Percentiles rank a stretch among this genome's conserved stretches.
These are phyloP conservation scores for Spinellus fusiger DNA, from an alignment of 192 early-diverging fungal genomes.

Conservation along the genomic window DNA sequence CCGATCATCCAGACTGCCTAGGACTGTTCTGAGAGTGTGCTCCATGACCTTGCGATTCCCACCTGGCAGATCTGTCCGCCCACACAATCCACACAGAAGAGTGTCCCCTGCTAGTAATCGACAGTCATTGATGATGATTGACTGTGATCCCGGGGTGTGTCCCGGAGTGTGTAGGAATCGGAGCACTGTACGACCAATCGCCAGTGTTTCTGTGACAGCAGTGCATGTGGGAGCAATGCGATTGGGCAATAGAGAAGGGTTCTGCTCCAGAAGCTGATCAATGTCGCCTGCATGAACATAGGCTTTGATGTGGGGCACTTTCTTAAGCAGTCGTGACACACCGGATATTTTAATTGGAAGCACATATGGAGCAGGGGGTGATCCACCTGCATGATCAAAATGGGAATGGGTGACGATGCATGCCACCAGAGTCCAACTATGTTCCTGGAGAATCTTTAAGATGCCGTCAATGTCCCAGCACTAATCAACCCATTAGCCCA, in stretches of 20 bases:
- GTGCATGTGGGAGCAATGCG: slow-evolving; percentile 27
- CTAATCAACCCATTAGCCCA: no score
- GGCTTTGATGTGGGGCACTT: slow-evolving; percentile 64
- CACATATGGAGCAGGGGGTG: slow-evolving; percentile 77
- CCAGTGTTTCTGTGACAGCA: slow-evolving; percentile 8
- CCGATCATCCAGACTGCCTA: slow-evolving; percentile 51
- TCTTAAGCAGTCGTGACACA: slow-evolving; percentile 64
- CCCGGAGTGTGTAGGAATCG: slow-evolving; percentile 89
- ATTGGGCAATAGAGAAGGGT: slow-evolving; percentile 45
- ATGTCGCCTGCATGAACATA: slow-evolving; percentile 77
- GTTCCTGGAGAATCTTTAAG: slow-evolving; percentile 47
- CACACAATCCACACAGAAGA: slow-evolving; percentile 70
- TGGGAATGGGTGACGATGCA: slow-evolving; percentile 79
- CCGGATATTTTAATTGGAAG: slow-evolving; percentile 77
- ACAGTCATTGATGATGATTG: slow-evolving; percentile 66
- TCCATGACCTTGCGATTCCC: slow-evolving; percentile 59
- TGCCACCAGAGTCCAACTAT: slow-evolving; percentile 63
- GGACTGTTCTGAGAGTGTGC: slow-evolving; percentile 58
- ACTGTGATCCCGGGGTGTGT: slow-evolving; percentile 85
- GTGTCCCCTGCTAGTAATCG: slow-evolving; percentile 86
- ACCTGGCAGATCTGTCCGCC: slow-evolving; percentile 80
- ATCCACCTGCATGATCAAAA: slow-evolving; percentile 76
- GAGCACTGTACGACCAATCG: slow-evolving; percentile 46
- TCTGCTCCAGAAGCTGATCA: slow-evolving; percentile 55
- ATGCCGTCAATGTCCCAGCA: slow-evolving; percentile 94